Percentiles rank a stretch among this genome's conserved stretches.
phyloP scores from a whole-genome alignment of 176 grass and related monocot species.

The Carex kokanica region DNA sequence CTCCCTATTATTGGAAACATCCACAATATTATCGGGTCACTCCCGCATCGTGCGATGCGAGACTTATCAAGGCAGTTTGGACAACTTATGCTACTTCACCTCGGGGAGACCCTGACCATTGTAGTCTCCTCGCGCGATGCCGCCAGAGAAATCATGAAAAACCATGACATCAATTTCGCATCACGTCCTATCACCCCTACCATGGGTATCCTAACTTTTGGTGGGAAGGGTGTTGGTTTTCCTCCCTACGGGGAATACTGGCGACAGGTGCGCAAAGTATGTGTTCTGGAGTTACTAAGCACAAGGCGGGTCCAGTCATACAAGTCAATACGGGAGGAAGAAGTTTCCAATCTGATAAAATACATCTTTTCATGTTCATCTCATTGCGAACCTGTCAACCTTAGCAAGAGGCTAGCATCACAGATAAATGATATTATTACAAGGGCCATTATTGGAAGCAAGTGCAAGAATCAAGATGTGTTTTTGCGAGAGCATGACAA shows the following conservation, averaged over 20 bases:
- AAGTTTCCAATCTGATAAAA: conserved; percentile 22
- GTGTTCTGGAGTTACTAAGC: conserved; percentile 34
- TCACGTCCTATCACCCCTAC: conserved; percentile 19
- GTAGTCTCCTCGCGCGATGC: too few relatives aligned
- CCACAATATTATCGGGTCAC: conserved; percentile 23
- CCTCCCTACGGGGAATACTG: conserved; percentile 30
- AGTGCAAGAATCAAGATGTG: conserved; percentile 17
- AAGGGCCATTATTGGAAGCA: conserved; percentile 27
- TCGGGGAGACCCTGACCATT: too few relatives aligned
- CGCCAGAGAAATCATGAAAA: too few relatives aligned
- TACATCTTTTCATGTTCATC: neutral
- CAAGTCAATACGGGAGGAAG: conserved; percentile 28
- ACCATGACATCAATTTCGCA: conserved; percentile 31
- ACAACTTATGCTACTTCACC: too few relatives aligned
- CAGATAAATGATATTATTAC: conserved; percentile 10
- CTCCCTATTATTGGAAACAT: conserved; percentile 41
- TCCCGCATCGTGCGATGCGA: conserved; percentile 24
- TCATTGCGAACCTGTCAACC: conserved; percentile 1
- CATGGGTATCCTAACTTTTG: neutral
- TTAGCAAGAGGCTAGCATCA: conserved; percentile 24
- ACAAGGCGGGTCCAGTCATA: conserved; percentile 32
- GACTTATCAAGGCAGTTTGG: too few relatives aligned
- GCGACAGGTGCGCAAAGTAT: conserved; percentile 36
- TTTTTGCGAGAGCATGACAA: conserved; percentile 14
- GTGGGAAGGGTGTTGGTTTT: conserved; percentile 24